Evolutionary conservation across 2,329 filamentous ascomycete genomes (phyloP).

Genomic region (Trichoderma semiorbis): DNA sequence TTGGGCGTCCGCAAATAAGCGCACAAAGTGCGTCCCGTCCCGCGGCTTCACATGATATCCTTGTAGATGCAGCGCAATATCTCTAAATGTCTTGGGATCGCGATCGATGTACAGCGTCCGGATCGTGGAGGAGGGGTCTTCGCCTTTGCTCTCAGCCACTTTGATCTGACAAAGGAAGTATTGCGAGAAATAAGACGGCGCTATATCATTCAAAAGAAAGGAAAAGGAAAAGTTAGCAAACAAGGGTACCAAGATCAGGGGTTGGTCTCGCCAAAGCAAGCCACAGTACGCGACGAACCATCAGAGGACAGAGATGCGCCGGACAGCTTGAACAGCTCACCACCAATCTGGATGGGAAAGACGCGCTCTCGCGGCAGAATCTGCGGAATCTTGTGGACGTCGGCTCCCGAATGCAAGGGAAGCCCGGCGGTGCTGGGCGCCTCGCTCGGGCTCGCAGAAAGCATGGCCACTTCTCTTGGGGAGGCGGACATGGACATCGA

Average conservation of each 20-base stretch:
- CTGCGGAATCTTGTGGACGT: constrained; percentile 48
- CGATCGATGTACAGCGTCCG: constrained; percentile 93
- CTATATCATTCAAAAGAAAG: constrained; percentile 42
- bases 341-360: constrained; percentile 71
- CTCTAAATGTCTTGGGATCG: constrained; percentile 81
- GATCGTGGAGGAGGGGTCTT: constrained; percentile 49
- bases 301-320: constrained; percentile 71
- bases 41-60: constrained; percentile 82
- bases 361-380: constrained; percentile 68
- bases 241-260: neutral
- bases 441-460: constrained; percentile 28
- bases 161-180: constrained; percentile 85
- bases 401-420: constrained; percentile 30
- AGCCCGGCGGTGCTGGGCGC: constrained; percentile 25
- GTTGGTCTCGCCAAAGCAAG: neutral
- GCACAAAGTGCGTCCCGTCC: constrained; percentile 84
- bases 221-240: constrained; percentile 14
- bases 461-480: constrained; percentile 23
- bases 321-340: constrained; percentile 68
- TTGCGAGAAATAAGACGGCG: constrained; percentile 92
- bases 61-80: constrained; percentile 87
- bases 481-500: neutral
- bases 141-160: constrained; percentile 56
- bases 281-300: constrained; percentile 45
- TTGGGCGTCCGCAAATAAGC: constrained; percentile 88